Base-by-base conservation (phyloP, 1,284 basidiomycete genomes). In the Ustilago esculenta region DNA sequence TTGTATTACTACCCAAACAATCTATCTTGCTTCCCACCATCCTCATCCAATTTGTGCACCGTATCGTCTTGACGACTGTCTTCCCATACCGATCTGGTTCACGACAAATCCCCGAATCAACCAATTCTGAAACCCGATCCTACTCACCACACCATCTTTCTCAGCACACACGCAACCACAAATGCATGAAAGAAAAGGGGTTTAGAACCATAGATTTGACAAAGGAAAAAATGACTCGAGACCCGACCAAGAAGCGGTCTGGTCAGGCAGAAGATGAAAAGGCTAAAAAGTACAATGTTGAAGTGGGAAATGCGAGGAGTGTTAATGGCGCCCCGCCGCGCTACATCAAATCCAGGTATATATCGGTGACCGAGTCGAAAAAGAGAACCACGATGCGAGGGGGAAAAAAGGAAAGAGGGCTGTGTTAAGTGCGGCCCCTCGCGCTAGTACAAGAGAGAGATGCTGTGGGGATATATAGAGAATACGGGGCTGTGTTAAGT, bases 291-390 rank as follows among this genome's bases (percentile, higher is more conserved):
- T 51, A 54, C 41, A 58, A 42, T 40, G 21, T n/a, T 20, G 23
- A 39, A 42, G n/a, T n/a, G n/a, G n/a, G 27, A 37, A 29, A 36
- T 63, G 63, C 68, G 68, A 68, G 68, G 59, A 63, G 68, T 72
- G 64, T 72, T 72, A 72, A 72, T n/a, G 49, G 64, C 68, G 63
- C 59, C 68, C 54, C 64, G 64, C 66, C 66, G 59, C 66, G 66
- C 66, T 35, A 42, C 39, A 58, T 68, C 57, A 61, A 68, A 61
- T 68, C 57, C 65, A 68, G 59, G 55, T 69, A 64, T 64, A 63
- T 50, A 37, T 25, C 12, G 21, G n/a, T 23, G 23, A 35, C 20
- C 15, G 21, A n/a, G 29, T 25, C 23, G 15, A 40, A 40, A 49
- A 24, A 32, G 58, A 55, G 52, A 61, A 51, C 21, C 25, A 54